A percentile compares a stretch with the other conserved stretches of the same genome.
These are phyloP conservation scores for Exophiala dermatitidis DNA, from an alignment of 2,329 filamentous ascomycete species.

Conservation along the genomic window DNA sequence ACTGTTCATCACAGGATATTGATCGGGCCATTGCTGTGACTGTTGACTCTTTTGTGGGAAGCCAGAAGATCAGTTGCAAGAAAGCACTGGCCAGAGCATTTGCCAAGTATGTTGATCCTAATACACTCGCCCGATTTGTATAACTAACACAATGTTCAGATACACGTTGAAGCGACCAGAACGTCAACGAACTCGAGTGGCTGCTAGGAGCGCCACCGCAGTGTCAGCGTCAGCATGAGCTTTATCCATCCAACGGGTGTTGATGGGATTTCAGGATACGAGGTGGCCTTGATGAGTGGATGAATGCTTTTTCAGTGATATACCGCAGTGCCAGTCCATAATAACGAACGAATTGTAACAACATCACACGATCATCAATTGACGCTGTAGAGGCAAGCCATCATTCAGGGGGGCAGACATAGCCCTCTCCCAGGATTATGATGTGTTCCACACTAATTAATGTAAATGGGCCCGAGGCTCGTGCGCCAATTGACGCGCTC, in stretches of 20 bases:
- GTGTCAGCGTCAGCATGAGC: background rate
- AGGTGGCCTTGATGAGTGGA: constrained; percentile 2
- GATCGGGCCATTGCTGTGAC: constrained; percentile 96
- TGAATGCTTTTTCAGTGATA: background rate
- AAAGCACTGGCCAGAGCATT: constrained; percentile 90
- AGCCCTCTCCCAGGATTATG: too few species aligned
- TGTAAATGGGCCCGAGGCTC: background rate
- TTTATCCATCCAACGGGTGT: background rate
- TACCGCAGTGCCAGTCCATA: too few species aligned
- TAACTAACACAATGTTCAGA: constrained; percentile 12
- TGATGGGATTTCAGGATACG: background rate
- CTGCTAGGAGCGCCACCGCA: constrained; percentile 4
- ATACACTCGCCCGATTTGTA: too few species aligned
- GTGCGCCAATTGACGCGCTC: background rate
- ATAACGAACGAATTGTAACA: too few species aligned
- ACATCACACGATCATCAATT: too few species aligned
- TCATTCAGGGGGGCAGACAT: too few species aligned
- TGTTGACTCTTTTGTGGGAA: constrained; percentile 90
- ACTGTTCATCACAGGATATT: constrained; percentile 82
- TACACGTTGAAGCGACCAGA: constrained; percentile 26
- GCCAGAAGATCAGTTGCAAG: constrained; percentile 96
- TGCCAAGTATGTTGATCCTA: constrained; percentile 74
- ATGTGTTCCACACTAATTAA: background rate
- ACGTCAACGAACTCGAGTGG: constrained; percentile 10
- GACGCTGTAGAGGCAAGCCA: too few species aligned